Base-by-base conservation (phyloP, 202 grass and related monocot species). In the Eragrostis tef region DNA sequence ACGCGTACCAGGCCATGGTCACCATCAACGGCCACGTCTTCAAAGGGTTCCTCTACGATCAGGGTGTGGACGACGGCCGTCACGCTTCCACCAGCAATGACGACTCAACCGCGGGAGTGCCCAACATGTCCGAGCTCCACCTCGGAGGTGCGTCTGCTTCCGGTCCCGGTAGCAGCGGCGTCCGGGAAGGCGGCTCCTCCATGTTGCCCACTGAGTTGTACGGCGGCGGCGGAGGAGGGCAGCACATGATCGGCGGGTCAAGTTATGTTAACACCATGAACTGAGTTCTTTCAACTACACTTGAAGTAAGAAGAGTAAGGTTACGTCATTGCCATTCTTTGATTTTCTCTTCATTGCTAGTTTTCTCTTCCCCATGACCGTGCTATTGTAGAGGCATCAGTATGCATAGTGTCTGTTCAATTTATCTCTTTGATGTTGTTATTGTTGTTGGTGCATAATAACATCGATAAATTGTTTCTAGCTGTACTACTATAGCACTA, bases 1-100 rank as follows among this genome's bases (percentile, higher is more conserved):
- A 92, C 62, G 97, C 97, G 5, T 99, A 99, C 87, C 97, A 99
- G 77, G 97, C 93, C 0, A 85, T 27, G 75, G 93, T 94, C 14
- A 92, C 88, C 79, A 99, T 99, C 64, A 94, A 94, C 45, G 97
- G 97, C 3, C 97, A 96, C 57, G 83, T 99, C 31, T 99, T 99
- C 91, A 99, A 99, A 79, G 97, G 97, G n/a, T 99, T 99, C 66
- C 90, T 99, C 21, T 99, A 96, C 85, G 93, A 99, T 75, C 97
- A 99, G 77, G 97, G 97, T 27, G 61, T 80, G 0, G 97, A 99
- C 82, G 93, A 96, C 74, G 93, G 91, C 76, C 79, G 83, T 7
- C 86, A 75, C 67, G 87, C 84, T 1, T 86, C 87, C 50, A 92
- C 74, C 29, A 88, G 90, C 83, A 97, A 89, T 24, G 85, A 92